A percentile compares a stretch with the other conserved stretches of the same genome.
Conservation (phyloP, 2,329 filamentous ascomycete species). For the Colletotrichum sublineola region DNA sequence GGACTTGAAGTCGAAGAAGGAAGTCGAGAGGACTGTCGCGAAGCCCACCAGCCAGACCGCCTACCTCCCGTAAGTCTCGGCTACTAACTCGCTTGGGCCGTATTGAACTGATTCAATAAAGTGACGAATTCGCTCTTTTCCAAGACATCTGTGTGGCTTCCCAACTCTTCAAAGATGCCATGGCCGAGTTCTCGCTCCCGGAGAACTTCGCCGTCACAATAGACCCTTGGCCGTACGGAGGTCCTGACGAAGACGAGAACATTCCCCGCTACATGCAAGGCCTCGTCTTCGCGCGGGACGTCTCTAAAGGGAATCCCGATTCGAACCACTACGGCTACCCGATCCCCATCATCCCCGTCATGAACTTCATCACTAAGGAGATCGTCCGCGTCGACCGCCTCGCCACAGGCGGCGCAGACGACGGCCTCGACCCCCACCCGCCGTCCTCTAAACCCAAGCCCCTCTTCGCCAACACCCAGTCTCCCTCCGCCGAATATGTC, state of each 20-base stretch:
- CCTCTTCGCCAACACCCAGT: conserved; percentile 58
- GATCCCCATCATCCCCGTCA: conserved; percentile 69
- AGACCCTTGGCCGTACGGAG: conserved; percentile 77
- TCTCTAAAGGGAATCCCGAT: conserved; percentile 61
- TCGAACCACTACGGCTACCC: conserved; percentile 75
- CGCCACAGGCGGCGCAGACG: conserved; percentile 60
- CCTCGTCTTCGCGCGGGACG: conserved; percentile 62
- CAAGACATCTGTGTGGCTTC: conserved; percentile 58
- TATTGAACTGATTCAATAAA: conserved; percentile 38
- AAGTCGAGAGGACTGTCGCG: conserved; percentile 49
- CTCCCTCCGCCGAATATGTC: conserved; percentile 60
- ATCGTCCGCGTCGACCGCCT: conserved; percentile 70
- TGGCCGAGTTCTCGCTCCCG: conserved; percentile 62
- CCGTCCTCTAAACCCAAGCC: conserved; percentile 56
- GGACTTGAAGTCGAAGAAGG: conserved; percentile 51
- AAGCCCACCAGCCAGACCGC: conserved; percentile 53
- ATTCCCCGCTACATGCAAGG: conserved; percentile 63
- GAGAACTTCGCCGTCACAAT: conserved; percentile 59
- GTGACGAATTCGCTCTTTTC: conserved; percentile 57
- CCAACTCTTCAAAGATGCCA: conserved; percentile 60
- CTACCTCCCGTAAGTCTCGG: conserved; percentile 49
- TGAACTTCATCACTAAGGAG: conserved; percentile 68
- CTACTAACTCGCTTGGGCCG: too few relatives aligned
- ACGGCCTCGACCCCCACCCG: conserved; percentile 57
- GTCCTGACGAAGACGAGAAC: conserved; percentile 55